Base-by-base conservation (phyloP, 371 early-diverging fungal genomes). In the Catenaria anguillulae region DNA sequence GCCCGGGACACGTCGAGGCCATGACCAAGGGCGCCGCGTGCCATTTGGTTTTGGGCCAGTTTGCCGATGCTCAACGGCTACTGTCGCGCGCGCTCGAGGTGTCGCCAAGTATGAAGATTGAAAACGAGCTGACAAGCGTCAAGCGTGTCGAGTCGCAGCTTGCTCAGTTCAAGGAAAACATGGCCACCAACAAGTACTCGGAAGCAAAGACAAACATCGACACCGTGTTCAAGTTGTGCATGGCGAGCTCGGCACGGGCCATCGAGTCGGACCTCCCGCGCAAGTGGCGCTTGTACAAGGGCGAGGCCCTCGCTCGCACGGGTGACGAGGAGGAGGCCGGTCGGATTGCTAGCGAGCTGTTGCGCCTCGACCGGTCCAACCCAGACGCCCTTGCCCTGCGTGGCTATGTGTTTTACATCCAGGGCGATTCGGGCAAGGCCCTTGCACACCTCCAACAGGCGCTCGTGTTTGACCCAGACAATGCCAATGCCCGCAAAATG, bases 381-480 rank as follows among this genome's bases (percentile, higher is more conserved):
- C 75, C 87, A 6, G 88, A 89, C 67, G 89, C 87, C 0, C 72
- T 88, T 58, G 80, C 78, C 35, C 67, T 88, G 40, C 72, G 87
- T 52, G 90, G 88, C 2, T 77, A 77, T 58, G 79, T 86, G 12
- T 77, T 87, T 46, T 88, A 86, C 66, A 70, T 83, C 48, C 86
- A 85, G 65, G 88, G 83, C 33, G 85, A 83, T 37, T 78, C 81
- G 61, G 65, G 64, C 64, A 83, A 82, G 69, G 74, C 84, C 8
- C 66, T 71, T 2, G 74, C 76, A 33, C 84, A 83, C 56, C 82
- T 81, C 66, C 70, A 75, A 43, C 80, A 87, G 56, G 86, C 89
- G 8, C 72, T 90, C 43, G 75, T 83, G 2, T 86, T 79, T 66
- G 90, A 90, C 63, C 91, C 89, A 15, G 90, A 89, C 68, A 81